These are phyloP conservation scores for Colletotrichum liriopes DNA, from an alignment of 2,329 filamentous ascomycete species.

Conservation along the genomic window DNA sequence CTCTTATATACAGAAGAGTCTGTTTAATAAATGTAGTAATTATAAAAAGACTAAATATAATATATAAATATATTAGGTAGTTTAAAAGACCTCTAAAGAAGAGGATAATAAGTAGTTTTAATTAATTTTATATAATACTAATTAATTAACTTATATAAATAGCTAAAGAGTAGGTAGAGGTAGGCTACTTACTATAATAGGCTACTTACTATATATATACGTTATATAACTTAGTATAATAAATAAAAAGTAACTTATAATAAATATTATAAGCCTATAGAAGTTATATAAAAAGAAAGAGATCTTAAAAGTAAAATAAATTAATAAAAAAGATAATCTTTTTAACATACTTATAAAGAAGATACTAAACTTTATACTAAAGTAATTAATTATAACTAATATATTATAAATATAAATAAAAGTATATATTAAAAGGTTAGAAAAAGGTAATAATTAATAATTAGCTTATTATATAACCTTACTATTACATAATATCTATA, in stretches of 20 bases:
- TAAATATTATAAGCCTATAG: not conserved
- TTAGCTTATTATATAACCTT: conserved; percentile 1
- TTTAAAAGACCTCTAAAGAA: conserved; percentile 3
- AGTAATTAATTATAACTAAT: not conserved
- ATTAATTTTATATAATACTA: not conserved
- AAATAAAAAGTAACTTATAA: not conserved
- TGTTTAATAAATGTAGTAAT: conserved; percentile 17
- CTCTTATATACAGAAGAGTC: no score
- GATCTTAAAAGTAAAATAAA: no score
- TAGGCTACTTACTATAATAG: not conserved
- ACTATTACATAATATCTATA: conserved; percentile 9
- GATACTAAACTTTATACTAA: not conserved
- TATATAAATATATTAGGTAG: conserved; percentile 10
- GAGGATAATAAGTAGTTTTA: not conserved
- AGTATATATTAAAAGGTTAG: not conserved
- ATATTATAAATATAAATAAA: not conserved
- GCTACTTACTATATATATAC: not conserved
- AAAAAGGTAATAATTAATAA: not conserved
- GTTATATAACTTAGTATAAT: not conserved
- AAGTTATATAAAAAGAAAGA: not conserved
- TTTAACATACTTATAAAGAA: no score
- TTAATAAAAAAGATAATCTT: no score
- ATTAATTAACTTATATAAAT: conserved; percentile 21
- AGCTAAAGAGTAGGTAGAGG: not conserved
- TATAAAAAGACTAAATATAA: conserved; percentile 2